Evolutionary conservation across 257 asterid genomes (phyloP), one percentile per base, ranked within the genome.

Genomic region (Lithospermum erythrorhizon): DNA sequence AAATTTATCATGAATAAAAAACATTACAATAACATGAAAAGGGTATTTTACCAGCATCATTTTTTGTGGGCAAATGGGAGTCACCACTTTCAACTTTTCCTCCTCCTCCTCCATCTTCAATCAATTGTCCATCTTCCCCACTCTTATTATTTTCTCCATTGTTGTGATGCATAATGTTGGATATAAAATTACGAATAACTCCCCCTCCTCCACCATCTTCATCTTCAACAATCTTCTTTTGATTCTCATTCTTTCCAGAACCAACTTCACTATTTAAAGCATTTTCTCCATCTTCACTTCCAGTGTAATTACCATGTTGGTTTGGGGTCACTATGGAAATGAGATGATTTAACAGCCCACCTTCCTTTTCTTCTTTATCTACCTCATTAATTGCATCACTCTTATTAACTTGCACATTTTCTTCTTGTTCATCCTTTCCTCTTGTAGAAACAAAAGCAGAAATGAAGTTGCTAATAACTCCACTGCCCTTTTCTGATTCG

Each of bases 51-150:
- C 49, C 49, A 13, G 45, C 45, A 35, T 41, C 18, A 41, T 41
- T 41, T 2, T 13, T 13, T 14, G 13, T 11, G 9, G 85, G 80
- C 78, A 79, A 74, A 76, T 70, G 79, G 49, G 95, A 72, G 7
- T 72, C 72, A 55, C 74, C 56, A 65, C 58, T 75, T 47, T 69
- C 79, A 27, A 74, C 65, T 20, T 78, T 21, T 30, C 57, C 76
- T 4, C 72, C 69, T 6, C 65, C 70, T 6, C 56, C 69, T 0
- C 54, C 68, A 3, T 6, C 68, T n/a, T 54, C 19, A 13, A 9
- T 29, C 18, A 66, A 55, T 45, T 62, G 62, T 5, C 27, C 21
- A 16, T 21, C 61, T 27, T 65, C 68, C 51, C 8, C 63, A 4
- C 47, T 51, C 0, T 23, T 37, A 13, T 10, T 59, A 17, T 18